phyloP scores from a whole-genome alignment of 1,284 basidiomycete genomes.

The Cryptococcus maquisensis region DNA sequence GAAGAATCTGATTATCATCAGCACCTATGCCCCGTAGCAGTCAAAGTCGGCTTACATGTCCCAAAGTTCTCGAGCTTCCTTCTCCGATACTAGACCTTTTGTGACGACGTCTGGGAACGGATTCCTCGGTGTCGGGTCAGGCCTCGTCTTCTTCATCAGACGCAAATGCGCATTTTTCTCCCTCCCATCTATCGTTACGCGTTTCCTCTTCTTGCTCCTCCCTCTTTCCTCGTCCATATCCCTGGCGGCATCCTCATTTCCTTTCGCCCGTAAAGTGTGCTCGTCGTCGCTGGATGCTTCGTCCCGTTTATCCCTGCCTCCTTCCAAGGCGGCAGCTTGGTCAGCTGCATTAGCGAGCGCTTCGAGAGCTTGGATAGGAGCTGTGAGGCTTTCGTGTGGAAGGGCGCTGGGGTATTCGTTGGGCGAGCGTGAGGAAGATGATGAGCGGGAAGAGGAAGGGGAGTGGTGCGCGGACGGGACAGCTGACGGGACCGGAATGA shows the following conservation, averaged over 20 bases:
- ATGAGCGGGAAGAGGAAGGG: slow-evolving; percentile 50
- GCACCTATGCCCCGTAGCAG: neutral
- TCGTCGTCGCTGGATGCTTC: slow-evolving; percentile 8
- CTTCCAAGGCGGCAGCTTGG: slow-evolving; percentile 61
- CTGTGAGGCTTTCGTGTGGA: slow-evolving; percentile 72
- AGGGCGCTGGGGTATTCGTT: slow-evolving; percentile 52
- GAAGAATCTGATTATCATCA: slow-evolving; percentile 67
- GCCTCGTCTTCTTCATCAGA: slow-evolving; percentile 78
- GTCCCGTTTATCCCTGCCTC: slow-evolving; percentile 1
- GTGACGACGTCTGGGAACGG: slow-evolving; percentile 50
- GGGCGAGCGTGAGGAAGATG: slow-evolving; percentile 63
- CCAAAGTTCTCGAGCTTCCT: slow-evolving; percentile 78
- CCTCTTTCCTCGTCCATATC: slow-evolving; percentile 10
- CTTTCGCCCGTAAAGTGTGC: neutral
- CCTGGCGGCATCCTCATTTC: slow-evolving; percentile 1
- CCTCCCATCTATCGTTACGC: slow-evolving; percentile 27
- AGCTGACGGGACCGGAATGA: slow-evolving; percentile 58
- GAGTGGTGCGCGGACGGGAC: slow-evolving; percentile 56
- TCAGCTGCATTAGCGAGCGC: slow-evolving; percentile 89
- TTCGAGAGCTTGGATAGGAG: slow-evolving; percentile 87
- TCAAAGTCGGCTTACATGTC: slow-evolving; percentile 60
- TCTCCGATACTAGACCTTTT: slow-evolving; percentile 66
- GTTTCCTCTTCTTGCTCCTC: slow-evolving; percentile 29
- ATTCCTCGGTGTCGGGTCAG: slow-evolving; percentile 75
- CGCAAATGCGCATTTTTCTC: slow-evolving; percentile 49